phyloP scores from a whole-genome alignment of 129 eudicot genomes.

The Smallanthus sonchifolius region DNA sequence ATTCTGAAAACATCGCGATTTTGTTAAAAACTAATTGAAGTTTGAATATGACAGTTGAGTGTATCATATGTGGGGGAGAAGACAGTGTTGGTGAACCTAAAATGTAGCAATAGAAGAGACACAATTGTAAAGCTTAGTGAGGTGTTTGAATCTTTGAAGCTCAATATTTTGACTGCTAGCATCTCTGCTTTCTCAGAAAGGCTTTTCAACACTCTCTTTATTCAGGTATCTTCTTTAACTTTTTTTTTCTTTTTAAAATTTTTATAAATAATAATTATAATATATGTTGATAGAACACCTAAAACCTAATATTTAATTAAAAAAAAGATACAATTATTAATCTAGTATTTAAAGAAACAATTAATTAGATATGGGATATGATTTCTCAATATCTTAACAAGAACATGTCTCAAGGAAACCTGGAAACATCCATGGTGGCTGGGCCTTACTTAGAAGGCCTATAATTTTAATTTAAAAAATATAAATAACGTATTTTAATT shows the following conservation, averaged over 20 bases:
- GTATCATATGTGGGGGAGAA: slow-evolving; percentile 59
- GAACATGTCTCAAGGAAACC: not conserved
- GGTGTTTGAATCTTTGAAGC: slow-evolving; percentile 73
- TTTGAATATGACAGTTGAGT: slow-evolving; percentile 39
- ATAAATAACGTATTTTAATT: not conserved
- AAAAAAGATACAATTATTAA: not conserved
- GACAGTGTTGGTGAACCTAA: slow-evolving; percentile 57
- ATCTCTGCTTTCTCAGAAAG: slow-evolving; percentile 58
- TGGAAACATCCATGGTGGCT: not conserved
- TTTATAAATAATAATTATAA: not conserved
- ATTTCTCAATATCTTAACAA: not conserved
- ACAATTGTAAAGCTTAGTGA: slow-evolving; percentile 72
- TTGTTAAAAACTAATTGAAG: not conserved
- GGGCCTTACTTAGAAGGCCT: not conserved
- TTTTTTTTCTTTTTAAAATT: not conserved
- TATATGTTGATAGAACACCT: not conserved
- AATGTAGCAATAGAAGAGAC: slow-evolving; percentile 60
- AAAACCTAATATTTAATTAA: not conserved
- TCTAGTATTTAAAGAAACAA: not conserved
- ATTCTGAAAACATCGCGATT: not conserved
- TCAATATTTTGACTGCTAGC: slow-evolving; percentile 60
- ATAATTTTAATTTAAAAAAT: not conserved
- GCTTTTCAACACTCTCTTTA: slow-evolving; percentile 63
- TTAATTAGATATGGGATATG: not conserved
- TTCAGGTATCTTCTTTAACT: slow-evolving; percentile 46